phyloP scores from a whole-genome alignment of 768 basidiomycete species.

The Rhizopogon rudus region DNA sequence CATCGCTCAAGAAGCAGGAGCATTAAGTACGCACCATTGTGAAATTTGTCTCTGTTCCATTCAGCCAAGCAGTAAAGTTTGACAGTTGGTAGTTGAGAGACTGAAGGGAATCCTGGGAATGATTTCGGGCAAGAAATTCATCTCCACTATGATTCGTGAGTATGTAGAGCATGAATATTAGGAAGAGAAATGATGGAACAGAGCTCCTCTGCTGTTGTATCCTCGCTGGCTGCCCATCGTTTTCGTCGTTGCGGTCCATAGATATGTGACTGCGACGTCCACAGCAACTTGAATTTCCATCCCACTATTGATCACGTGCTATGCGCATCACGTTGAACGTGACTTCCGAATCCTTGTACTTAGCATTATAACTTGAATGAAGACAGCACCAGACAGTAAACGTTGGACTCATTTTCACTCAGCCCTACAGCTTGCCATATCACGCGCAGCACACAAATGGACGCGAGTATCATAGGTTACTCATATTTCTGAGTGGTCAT shows the following conservation, averaged over 20 bases:
- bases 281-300: not conserved
- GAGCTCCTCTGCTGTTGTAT: constrained; percentile 49
- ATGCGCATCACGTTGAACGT: not conserved
- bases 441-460: constrained; percentile 48
- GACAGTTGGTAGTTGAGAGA: constrained; percentile 53
- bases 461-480: constrained; percentile 31
- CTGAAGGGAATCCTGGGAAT: constrained; percentile 61
- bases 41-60: constrained; percentile 62
- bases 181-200: constrained; percentile 68
- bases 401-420: constrained; percentile 49
- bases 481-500: not conserved
- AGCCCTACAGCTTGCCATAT: constrained; percentile 48
- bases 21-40: constrained; percentile 43
- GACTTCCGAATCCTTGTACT: not conserved
- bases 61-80: constrained; percentile 77
- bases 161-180: constrained; percentile 72
- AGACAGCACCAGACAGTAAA: constrained; percentile 32
- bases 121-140: constrained; percentile 56
- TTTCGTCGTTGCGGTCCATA: constrained; percentile 28
- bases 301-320: constrained; percentile 18
- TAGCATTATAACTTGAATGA: constrained; percentile 8
- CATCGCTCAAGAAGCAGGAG: not conserved
- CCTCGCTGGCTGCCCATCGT: constrained; percentile 10
- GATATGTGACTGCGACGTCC: not conserved
- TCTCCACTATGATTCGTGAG: constrained; percentile 72